Evolutionary conservation across 768 basidiomycete species (phyloP), one percentile per base, ranked within the genome.

Genomic region (Leccinum aurantiacum): DNA sequence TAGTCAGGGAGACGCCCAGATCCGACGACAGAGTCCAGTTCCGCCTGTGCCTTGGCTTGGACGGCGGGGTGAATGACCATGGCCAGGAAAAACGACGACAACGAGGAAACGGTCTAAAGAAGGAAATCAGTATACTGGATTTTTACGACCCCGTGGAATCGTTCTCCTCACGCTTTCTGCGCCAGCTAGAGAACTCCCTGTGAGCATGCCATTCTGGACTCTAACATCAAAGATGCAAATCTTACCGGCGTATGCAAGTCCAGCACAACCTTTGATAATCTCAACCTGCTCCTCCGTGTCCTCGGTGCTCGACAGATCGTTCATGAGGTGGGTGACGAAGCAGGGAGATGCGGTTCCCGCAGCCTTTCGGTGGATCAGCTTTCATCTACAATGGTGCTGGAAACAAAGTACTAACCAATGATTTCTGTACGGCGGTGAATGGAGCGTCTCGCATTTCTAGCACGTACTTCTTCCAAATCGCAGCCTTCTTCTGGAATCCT

Each of bases 391-490:
- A 27, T 4, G 15, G 2, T 17, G 35, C 17, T 31, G n/a, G 14
- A 0, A 10, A 51, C 24, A 19, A 35, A 46, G 38, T 14, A 64
- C 75, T 56, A 58, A 82, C 83, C 63, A 82, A 67, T 31, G 75
- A 69, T 14, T 73, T 65, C 57, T 74, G 69, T 2, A 77, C 78
- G 24, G 74, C 70, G 22, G 68, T 66, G 58, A 80, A 76, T 2
- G 84, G 84, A 6, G 71, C 67, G 27, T 83, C 76, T 44, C 76
- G 76, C 83, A 84, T 83, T 57, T 79, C 78, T 46, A 76, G 69
- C 11, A 81, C 78, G 35, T 78, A 78, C 33, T 68, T 69, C 49
- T 78, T 79, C 82, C 83, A 83, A 56, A 77, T 70, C n/a, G 74
- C 74, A 13, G 82, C 82, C 64, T 81, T 80, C 22, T 74, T 74